Percentiles rank a stretch among this genome's conserved stretches.
These are phyloP conservation scores for Elsinoe ampelina DNA, from an alignment of 2,329 filamentous ascomycete genomes.

Conservation along the genomic window DNA sequence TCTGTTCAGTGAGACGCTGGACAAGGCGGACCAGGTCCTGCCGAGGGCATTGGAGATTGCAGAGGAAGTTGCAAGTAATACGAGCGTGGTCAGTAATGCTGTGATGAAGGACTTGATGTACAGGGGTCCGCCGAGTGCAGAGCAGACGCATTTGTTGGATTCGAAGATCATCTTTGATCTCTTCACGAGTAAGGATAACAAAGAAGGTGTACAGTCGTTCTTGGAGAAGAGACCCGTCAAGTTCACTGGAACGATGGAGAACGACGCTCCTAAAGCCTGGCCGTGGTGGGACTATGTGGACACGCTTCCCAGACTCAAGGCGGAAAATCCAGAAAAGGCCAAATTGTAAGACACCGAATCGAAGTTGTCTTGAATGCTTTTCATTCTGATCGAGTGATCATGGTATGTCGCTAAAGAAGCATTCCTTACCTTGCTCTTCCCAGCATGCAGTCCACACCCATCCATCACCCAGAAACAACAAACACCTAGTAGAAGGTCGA, in stretches of 20 bases:
- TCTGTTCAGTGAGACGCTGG: constrained; percentile 58
- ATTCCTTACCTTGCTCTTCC: constrained; percentile 5
- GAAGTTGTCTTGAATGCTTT: constrained; percentile 13
- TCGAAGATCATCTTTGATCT: constrained; percentile 54
- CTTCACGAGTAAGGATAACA: constrained; percentile 52
- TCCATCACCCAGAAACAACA: constrained; percentile 12
- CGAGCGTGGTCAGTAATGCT: constrained; percentile 53
- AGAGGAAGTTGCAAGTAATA: constrained; percentile 56
- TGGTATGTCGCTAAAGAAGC: constrained; percentile 14
- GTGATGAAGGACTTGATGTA: constrained; percentile 67
- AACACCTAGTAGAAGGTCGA: constrained; percentile 90
- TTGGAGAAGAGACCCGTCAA: constrained; percentile 56
- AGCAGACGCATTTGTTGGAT: constrained; percentile 63
- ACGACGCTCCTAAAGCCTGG: constrained; percentile 50
- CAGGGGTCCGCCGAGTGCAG: constrained; percentile 48
- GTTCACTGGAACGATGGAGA: constrained; percentile 53
- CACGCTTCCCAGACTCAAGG: constrained; percentile 33
- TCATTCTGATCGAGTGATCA: constrained; percentile 12
- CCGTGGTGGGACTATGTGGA: constrained; percentile 60
- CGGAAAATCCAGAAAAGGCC: constrained; percentile 21
- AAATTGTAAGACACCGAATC: constrained; percentile 20
- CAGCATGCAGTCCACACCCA: constrained; percentile 5
- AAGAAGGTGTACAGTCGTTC: constrained; percentile 60
- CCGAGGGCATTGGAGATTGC: constrained; percentile 57
- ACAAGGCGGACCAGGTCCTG: constrained; percentile 51